Percentiles rank a stretch among this genome's conserved stretches.
Evolutionary conservation across 106 monocot genomes (phyloP).

Genomic region (Apostasia ramifera): DNA sequence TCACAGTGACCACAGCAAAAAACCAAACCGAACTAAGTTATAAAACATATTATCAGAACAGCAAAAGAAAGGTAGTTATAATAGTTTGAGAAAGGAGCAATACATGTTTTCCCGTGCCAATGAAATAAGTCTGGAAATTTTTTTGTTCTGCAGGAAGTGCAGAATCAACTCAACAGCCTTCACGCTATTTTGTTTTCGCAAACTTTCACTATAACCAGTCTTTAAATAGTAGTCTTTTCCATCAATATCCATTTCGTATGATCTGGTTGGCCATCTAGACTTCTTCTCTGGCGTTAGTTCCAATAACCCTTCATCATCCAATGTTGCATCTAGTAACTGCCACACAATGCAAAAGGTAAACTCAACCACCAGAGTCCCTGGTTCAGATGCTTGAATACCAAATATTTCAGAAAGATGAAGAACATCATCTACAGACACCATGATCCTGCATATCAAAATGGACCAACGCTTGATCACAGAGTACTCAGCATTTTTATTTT

Average conservation of each 20-base stretch:
- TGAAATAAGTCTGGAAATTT: constrained; percentile 62
- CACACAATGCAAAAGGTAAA: constrained; percentile 63
- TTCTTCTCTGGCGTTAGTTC: constrained; percentile 61
- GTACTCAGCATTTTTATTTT: neutral
- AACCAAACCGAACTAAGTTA: no score
- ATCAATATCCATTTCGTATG: constrained; percentile 55
- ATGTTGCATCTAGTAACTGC: constrained; percentile 79
- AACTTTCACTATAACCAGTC: constrained; percentile 48
- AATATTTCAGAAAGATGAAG: constrained; percentile 77
- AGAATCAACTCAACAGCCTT: constrained; percentile 47
- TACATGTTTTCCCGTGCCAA: constrained; percentile 96
- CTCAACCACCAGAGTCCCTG: constrained; percentile 58
- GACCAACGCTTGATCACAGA: neutral
- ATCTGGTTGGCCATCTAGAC: constrained; percentile 44
- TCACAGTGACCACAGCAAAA: no score
- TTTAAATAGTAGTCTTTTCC: constrained; percentile 21
- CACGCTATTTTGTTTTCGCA: constrained; percentile 31
- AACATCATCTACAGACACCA: constrained; percentile 51
- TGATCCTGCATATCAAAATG: constrained; percentile 45
- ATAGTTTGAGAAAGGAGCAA: constrained; percentile 19
- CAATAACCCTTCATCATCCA: constrained; percentile 87
- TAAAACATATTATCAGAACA: neutral
- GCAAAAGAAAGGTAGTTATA: neutral
- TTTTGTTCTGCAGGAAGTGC: constrained; percentile 44
- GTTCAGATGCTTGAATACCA: constrained; percentile 57